phyloP scores from a whole-genome alignment of 2,329 filamentous ascomycete species.

The Aspergillus caelatus region DNA sequence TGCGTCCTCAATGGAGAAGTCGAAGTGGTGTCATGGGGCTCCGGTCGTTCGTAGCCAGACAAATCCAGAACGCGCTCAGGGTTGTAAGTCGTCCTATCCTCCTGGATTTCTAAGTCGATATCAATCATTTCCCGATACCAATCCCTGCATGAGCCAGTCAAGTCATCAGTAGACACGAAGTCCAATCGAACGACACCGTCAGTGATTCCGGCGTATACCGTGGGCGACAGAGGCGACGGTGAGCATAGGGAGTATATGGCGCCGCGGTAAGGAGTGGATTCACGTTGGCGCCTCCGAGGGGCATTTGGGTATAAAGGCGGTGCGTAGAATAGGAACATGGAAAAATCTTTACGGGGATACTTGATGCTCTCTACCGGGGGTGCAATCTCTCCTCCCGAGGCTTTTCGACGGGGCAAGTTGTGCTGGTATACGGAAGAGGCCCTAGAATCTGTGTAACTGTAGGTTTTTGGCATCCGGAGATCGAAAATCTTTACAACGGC shows the following conservation, averaged over 20 bases:
- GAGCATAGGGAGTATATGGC: constrained; percentile 49
- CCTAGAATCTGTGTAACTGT: constrained; percentile 35
- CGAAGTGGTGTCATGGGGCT: constrained; percentile 32
- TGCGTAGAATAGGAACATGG: constrained; percentile 45
- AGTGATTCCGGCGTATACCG: constrained; percentile 49
- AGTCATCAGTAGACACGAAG: constrained; percentile 48
- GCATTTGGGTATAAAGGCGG: constrained; percentile 19
- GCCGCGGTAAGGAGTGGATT: constrained; percentile 41
- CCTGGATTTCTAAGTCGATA: constrained; percentile 27
- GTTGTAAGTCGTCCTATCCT: background rate
- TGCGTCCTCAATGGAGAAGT: constrained; percentile 41
- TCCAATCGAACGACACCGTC: constrained; percentile 47
- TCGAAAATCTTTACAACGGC: constrained; percentile 66
- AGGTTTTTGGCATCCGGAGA: constrained; percentile 52
- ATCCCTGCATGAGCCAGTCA: constrained; percentile 29
- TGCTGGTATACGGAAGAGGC: background rate
- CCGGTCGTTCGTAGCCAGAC: constrained; percentile 49
- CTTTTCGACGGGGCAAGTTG: background rate
- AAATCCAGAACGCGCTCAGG: constrained; percentile 36
- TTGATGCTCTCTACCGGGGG: constrained; percentile 4
- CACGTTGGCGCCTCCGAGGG: constrained; percentile 17
- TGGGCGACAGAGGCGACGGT: constrained; percentile 48
- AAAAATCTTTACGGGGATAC: constrained; percentile 39
- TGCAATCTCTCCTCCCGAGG: background rate
- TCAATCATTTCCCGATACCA: constrained; percentile 40